Base-by-base conservation (phyloP, 2,329 filamentous ascomycete species). In the Cytospora paraplurivora region DNA sequence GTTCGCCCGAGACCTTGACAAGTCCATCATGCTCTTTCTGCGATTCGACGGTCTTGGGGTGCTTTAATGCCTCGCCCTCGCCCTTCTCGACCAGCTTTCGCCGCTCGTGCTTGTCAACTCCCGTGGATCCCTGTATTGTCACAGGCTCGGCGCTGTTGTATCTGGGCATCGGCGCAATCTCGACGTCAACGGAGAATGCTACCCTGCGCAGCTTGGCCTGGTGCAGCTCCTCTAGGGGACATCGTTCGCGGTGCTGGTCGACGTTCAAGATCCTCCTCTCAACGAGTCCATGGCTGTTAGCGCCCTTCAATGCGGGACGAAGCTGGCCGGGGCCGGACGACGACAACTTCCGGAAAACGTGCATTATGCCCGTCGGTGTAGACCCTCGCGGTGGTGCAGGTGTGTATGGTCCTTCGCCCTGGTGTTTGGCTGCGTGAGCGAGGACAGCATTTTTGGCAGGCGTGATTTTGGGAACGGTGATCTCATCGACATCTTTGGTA, bases 121-220 rank as follows among this genome's bases (percentile, higher is more conserved):
- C 74, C 63, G 84, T 84, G 51, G 78, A 77, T n/a, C 75, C 71
- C 61, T 77, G 79, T 56, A 72, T 73, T 63, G 68, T 55, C 50
- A 74, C 77, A 11, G 82, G 37, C 7, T 84, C 83, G 17, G 81
- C 81, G 3, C 95, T 91, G 15, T 80, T 77, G 69, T 96, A 95
- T 69, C 86, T 88, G 32, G 93, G 92, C 72, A 92, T 88, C 0
- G 93, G 92, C 3, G 94, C 94, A 72, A 99, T 96, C 75, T 99
- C 95, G 5, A 99, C 93, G 72, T 99, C 95, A 3, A 99, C 95
- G 70, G 92, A 97, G 72, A 99, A 99, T 0, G 94, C 91, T 0
- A 99, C 95, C 59, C 93, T 87, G 60, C 92, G 86, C 65, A 99
- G 76, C 74, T 95, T 97, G 56, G 86, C 85, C 71, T 89, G 86